Conservation (phyloP, 345 rosid species). For the Gynandropsis gynandra region DNA sequence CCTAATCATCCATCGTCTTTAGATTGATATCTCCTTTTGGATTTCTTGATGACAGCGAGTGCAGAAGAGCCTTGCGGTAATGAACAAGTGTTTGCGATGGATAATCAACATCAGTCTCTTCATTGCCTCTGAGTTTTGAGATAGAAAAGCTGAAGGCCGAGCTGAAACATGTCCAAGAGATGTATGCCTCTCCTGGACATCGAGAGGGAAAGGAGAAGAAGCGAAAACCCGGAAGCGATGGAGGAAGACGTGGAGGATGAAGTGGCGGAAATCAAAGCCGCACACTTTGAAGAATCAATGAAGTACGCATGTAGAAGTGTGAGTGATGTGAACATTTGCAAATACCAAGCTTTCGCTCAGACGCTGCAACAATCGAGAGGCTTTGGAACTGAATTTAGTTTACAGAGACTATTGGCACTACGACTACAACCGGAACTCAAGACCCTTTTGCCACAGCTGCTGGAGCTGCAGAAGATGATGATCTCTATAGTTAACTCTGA, state of each 20-base stretch:
- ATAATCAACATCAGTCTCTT: too few relatives aligned
- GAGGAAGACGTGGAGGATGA: slow-evolving; percentile 85
- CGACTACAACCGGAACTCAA: slow-evolving; percentile 46
- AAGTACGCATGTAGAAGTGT: slow-evolving; percentile 88
- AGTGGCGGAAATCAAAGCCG: too few relatives aligned
- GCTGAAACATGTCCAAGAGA: too few relatives aligned
- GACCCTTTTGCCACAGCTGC: slow-evolving; percentile 70
- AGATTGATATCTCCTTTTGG: too few relatives aligned
- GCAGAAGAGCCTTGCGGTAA: too few relatives aligned
- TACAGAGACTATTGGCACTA: slow-evolving; percentile 41
- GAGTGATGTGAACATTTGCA: slow-evolving; percentile 85
- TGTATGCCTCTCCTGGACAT: too few relatives aligned
- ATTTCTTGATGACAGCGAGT: too few relatives aligned
- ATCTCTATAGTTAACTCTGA: slow-evolving; percentile 80
- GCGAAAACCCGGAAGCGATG: slow-evolving; percentile 89
- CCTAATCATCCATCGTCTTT: too few relatives aligned
- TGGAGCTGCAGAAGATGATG: slow-evolving; percentile 68
- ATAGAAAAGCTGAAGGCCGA: too few relatives aligned
- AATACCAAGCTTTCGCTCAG: slow-evolving; percentile 96
- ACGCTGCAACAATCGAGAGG: slow-evolving; percentile 95
- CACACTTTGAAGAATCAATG: slow-evolving; percentile 94
- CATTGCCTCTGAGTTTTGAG: too few relatives aligned
- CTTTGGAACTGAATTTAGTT: slow-evolving; percentile 76
- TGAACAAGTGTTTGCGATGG: too few relatives aligned
- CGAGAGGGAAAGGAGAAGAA: slow-evolving; percentile 75